These are phyloP conservation scores for Rhizopogon rudus DNA, from an alignment of 768 basidiomycete genomes.

Conservation along the genomic window DNA sequence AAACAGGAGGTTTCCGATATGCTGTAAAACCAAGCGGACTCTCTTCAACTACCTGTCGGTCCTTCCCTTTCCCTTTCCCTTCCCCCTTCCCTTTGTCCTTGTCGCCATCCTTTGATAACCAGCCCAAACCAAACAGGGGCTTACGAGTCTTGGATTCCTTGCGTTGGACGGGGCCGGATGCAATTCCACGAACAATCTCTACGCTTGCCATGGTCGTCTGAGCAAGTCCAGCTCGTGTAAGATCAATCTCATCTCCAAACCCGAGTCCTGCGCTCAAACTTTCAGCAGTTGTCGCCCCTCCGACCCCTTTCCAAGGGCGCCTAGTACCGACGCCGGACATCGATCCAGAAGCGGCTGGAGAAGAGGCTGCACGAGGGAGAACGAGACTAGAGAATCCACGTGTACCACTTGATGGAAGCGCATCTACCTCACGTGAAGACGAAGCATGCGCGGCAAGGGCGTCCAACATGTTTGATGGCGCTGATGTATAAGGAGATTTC, in stretches of 20 bases:
- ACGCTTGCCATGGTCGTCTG: constrained; percentile 89
- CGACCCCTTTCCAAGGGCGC: constrained; percentile 21
- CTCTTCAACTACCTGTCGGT: constrained; percentile 9
- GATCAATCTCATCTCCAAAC: constrained; percentile 53
- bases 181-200: constrained; percentile 61
- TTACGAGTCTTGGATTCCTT: constrained; percentile 15
- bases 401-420: constrained; percentile 43
- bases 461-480: constrained; percentile 25
- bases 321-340: background rate
- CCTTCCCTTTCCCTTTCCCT: constrained; percentile 9
- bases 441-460: constrained; percentile 28
- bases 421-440: constrained; percentile 17
- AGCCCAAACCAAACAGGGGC: constrained; percentile 20
- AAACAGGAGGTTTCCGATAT: constrained; percentile 36
- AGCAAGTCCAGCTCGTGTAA: constrained; percentile 72
- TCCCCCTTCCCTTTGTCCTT: constrained; percentile 6
- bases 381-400: constrained; percentile 52
- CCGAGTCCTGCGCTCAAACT: constrained; percentile 23
- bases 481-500: constrained; percentile 25
- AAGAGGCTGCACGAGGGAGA: constrained; percentile 37
- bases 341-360: constrained; percentile 14
- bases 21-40: constrained; percentile 60
- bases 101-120: constrained; percentile 25
- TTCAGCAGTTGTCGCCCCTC: constrained; percentile 17
- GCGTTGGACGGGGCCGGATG: constrained; percentile 19